phyloP scores from a whole-genome alignment of 345 rosid species.

The Clausena lansium region DNA sequence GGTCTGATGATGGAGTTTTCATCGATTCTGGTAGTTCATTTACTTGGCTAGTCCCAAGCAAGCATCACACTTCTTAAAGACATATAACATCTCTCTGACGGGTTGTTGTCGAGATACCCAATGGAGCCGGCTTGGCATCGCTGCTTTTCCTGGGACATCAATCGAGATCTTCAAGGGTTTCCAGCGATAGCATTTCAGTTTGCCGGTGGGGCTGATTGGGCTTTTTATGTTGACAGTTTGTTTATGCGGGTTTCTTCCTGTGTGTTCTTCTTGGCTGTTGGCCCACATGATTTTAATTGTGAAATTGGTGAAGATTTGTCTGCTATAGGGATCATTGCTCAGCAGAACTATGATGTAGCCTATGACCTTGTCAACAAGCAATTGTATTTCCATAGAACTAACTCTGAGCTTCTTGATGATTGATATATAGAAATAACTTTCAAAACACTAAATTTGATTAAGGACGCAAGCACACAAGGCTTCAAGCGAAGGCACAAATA shows the following conservation, averaged over 20 bases:
- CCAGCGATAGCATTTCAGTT: constrained; percentile 50
- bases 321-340: constrained; percentile 34
- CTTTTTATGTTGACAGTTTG: constrained; percentile 41
- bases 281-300: constrained; percentile 7
- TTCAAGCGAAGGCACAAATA: not conserved
- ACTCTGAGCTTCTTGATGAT: constrained; percentile 27
- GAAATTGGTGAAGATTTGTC: constrained; percentile 1
- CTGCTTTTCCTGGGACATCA: constrained; percentile 41
- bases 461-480: not conserved
- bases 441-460: not conserved
- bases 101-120: constrained; percentile 2
- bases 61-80: constrained; percentile 11
- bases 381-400: constrained; percentile 29
- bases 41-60: constrained; percentile 15
- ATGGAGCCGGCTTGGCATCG: not conserved
- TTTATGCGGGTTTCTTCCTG: constrained; percentile 30
- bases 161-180: constrained; percentile 45
- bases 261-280: constrained; percentile 48
- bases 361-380: constrained; percentile 19
- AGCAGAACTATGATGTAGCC: constrained; percentile 36
- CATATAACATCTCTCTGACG: constrained; percentile 14
- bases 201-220: constrained; percentile 47
- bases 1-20: constrained; percentile 11
- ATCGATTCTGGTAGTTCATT: constrained; percentile 34
- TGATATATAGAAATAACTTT: no score